These are phyloP conservation scores for Dicorynia guianensis DNA, from an alignment of 306 rosid genomes.

Conservation along the genomic window DNA sequence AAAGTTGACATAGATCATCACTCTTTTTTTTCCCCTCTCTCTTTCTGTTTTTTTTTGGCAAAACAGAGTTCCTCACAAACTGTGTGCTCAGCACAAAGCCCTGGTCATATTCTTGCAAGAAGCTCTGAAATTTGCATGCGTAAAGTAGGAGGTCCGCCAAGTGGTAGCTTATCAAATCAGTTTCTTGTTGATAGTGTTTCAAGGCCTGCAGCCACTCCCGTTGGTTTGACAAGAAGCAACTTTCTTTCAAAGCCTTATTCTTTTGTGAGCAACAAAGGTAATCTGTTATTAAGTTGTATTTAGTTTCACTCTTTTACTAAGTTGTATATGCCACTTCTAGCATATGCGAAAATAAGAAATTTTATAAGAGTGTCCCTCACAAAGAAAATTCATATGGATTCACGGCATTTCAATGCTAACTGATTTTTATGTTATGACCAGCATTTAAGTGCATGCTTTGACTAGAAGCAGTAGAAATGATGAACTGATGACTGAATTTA, in stretches of 20 bases:
- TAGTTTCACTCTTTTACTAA: slow-evolving; percentile 32
- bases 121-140: slow-evolving; percentile 59
- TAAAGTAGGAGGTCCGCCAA: slow-evolving; percentile 54
- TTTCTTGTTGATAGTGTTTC: slow-evolving; percentile 66
- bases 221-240: slow-evolving; percentile 67
- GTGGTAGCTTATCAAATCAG: slow-evolving; percentile 61
- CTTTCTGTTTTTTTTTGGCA: neutral
- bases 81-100: slow-evolving; percentile 49
- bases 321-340: slow-evolving; percentile 26
- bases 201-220: slow-evolving; percentile 67
- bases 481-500: slow-evolving; percentile 23
- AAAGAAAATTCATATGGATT: slow-evolving; percentile 23
- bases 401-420: slow-evolving; percentile 30
- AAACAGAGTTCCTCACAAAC: slow-evolving; percentile 58
- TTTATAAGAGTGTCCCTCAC: slow-evolving; percentile 18
- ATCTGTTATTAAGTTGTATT: slow-evolving; percentile 26
- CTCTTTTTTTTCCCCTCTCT: neutral
- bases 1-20: slow-evolving; percentile 39
- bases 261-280: slow-evolving; percentile 76
- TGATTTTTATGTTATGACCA: slow-evolving; percentile 5
- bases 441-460: slow-evolving; percentile 27
- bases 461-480: slow-evolving; percentile 23
- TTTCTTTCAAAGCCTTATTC: slow-evolving; percentile 67
- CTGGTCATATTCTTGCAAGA: slow-evolving; percentile 59
- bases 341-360: slow-evolving; percentile 26